A percentile compares a stretch with the other conserved stretches of the same genome.
phyloP scores from a whole-genome alignment of 352 stramenopile genomes.

The Globisporangium barbulae region DNA sequence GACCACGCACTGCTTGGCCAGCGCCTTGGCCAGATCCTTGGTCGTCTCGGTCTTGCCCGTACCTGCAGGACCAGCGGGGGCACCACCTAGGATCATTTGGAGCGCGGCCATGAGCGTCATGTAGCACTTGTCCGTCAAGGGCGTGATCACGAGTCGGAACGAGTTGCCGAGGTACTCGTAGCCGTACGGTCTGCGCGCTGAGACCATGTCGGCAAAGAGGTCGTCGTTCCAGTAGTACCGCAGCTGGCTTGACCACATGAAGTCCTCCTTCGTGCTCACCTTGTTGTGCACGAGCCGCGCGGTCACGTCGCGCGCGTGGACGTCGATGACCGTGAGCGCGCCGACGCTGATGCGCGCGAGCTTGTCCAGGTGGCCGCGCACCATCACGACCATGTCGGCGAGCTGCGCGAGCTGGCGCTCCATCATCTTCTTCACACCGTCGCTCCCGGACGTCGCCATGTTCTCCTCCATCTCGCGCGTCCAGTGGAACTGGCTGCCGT shows the following conservation, averaged over 20 bases:
- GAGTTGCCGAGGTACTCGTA: constrained; percentile 96
- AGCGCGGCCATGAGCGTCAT: constrained; percentile 94
- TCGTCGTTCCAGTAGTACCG: constrained; percentile 94
- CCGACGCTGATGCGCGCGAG: constrained; percentile 90
- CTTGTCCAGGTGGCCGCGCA: constrained; percentile 86
- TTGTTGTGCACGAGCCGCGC: constrained; percentile 80
- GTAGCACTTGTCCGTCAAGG: constrained; percentile 95
- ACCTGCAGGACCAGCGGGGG: constrained; percentile 88
- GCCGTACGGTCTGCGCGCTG: constrained; percentile 86
- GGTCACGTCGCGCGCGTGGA: constrained; percentile 93
- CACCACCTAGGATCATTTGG: constrained; percentile 93
- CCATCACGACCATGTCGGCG: constrained; percentile 95
- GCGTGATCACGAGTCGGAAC: constrained; percentile 93
- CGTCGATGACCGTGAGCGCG: constrained; percentile 93
- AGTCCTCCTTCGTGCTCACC: constrained; percentile 89
- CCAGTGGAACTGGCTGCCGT: constrained; percentile 95
- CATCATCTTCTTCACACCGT: constrained; percentile 91
- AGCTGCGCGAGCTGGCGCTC: constrained; percentile 88
- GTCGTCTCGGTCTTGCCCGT: constrained; percentile 95
- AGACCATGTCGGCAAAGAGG: constrained; percentile 90
- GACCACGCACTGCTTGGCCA: constrained; percentile 94
- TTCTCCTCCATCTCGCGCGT: constrained; percentile 92
- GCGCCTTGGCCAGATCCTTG: constrained; percentile 92
- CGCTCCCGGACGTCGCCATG: constrained; percentile 73
- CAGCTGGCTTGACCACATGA: constrained; percentile 94